Base-by-base conservation (phyloP, 2,329 filamentous ascomycete genomes). In the Penicillium italicum region DNA sequence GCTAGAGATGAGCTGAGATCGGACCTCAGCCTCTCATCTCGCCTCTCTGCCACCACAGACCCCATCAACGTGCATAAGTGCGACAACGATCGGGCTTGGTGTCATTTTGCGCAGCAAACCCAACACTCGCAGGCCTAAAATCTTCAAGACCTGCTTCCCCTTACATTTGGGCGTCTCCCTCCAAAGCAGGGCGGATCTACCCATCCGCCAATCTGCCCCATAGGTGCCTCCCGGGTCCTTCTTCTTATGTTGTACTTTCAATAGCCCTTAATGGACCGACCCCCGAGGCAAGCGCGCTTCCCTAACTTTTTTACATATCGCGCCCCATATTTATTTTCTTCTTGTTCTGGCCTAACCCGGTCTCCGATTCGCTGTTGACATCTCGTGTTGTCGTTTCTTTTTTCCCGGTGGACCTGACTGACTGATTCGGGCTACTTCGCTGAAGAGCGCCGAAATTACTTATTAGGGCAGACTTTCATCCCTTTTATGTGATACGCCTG, bases 51-150 rank as follows among this genome's bases (percentile, higher is more conserved):
- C 57, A 58, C 59, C 55, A 53, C 56, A 58, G 61, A 60, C 62
- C 62, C 65, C 64, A 57, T 67, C 64, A 58, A 60, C 63, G 55
- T 70, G 69, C 69, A 70, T 70, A 66, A 69, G 69, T 65, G 64
- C 62, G 62, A 63, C 64, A 67, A 63, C 62, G 65, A 68, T 70
- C 67, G 58, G 59, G 55, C 60, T 60, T 44, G 56, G 58, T 57
- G 59, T 57, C 43, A 44, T 50, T 44, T 53, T 33, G 22, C 38
- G 18, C 24, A 31, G 46, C 11, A 37, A 38, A 20, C 5, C 18
- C 14, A 42, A 36, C 33, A 26, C 41, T 41, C 44, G 24, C 24
- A 43, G n/a, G 31, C 38, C 46, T 31, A 40, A 40, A 43, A 47
- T 56, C 43, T 56, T 47, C 49, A 33, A 42, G 50, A 36, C 50